Evolutionary conservation across 176 grass and related monocot genomes (phyloP).

Genomic region (Avena atlantica): DNA sequence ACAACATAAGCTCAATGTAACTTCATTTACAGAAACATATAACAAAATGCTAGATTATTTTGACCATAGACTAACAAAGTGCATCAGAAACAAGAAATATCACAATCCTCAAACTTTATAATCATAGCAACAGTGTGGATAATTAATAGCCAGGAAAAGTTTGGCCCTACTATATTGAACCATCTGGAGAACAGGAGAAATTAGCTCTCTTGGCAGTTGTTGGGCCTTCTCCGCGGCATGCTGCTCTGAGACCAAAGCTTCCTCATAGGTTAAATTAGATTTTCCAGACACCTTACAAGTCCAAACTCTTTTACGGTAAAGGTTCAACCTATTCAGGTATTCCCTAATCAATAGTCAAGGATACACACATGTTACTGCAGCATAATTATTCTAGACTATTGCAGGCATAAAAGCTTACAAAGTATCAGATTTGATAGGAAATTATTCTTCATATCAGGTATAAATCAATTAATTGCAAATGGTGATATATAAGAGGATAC

Average conservation of each 20-base stretch:
- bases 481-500: conserved; percentile 74
- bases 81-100: conserved; percentile 22
- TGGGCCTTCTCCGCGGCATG: conserved; percentile 80
- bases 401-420: conserved; percentile 2
- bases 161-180: conserved; percentile 82
- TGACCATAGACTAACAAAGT: conserved; percentile 9
- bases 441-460: conserved; percentile 12
- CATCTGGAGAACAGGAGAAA: conserved; percentile 69
- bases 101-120: background rate
- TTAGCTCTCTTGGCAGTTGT: conserved; percentile 67
- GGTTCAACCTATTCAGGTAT: conserved; percentile 79
- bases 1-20: background rate
- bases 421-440: conserved; percentile 14
- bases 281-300: conserved; percentile 84
- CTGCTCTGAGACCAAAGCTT: conserved; percentile 86
- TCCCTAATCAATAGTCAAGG: conserved; percentile 79
- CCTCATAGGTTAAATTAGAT: conserved; percentile 85
- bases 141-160: conserved; percentile 33
- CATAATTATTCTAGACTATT: conserved; percentile 33
- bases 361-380: conserved; percentile 26
- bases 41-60: conserved; percentile 19
- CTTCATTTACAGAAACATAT: conserved; percentile 39
- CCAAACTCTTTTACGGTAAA: conserved; percentile 82
- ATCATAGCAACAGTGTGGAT: conserved; percentile 26
- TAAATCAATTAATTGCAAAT: conserved; percentile 28